Evolutionary conservation across 1,284 basidiomycete species (phyloP).

Genomic region (Leccinum huronense): DNA sequence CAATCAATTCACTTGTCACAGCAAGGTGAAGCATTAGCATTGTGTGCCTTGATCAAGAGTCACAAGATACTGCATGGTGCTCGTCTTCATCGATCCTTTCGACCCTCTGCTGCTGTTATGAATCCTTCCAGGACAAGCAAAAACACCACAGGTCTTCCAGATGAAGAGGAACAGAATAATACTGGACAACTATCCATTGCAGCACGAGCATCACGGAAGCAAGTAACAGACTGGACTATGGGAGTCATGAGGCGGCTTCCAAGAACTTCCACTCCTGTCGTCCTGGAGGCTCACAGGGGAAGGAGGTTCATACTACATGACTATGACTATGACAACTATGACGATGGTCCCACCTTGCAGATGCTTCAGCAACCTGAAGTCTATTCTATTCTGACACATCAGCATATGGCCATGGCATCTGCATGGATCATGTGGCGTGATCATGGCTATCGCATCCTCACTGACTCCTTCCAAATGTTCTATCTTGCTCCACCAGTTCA

Average conservation of each 20-base stretch:
- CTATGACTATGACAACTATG: conserved; percentile 11
- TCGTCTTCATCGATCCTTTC: neutral
- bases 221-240: neutral
- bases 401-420: conserved; percentile 3
- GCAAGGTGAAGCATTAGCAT: neutral
- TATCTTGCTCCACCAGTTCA: conserved; percentile 5
- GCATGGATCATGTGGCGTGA: conserved; percentile 18
- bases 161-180: neutral
- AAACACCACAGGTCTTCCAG: neutral
- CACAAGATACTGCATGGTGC: conserved; percentile 8
- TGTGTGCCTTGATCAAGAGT: neutral
- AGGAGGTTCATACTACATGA: neutral
- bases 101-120: neutral
- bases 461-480: conserved; percentile 18
- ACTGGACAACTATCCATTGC: neutral
- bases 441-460: conserved; percentile 18
- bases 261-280: neutral
- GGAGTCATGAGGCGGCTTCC: neutral
- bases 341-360: conserved; percentile 14
- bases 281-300: neutral
- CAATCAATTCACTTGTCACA: neutral
- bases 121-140: neutral
- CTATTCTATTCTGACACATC: conserved; percentile 3
- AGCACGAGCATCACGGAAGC: neutral
- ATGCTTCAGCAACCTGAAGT: conserved; percentile 11